Base-by-base conservation (phyloP, 2,329 filamentous ascomycete genomes). In the Pseudogymnoascus sp. region DNA sequence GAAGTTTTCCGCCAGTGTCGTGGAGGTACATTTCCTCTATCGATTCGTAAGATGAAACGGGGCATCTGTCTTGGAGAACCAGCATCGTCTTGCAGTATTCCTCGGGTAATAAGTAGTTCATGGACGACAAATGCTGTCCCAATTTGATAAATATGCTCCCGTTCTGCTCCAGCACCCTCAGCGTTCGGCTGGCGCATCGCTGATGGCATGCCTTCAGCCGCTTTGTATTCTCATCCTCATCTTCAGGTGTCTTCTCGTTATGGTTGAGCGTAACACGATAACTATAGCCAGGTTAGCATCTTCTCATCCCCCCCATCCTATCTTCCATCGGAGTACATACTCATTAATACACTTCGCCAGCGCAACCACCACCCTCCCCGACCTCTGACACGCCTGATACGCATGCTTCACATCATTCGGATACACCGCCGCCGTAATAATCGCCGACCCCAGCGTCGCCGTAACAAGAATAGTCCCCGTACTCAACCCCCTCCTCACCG, bases 131-230 rank as follows among this genome's bases (percentile, higher is more conserved):
- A 76, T 99, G 94, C 71, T 99, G 94, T 6, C 94, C 94, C 40
- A 99, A 79, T 77, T 99, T 99, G 74, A 99, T 97, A 70, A 97
- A 99, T 67, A 99, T 96, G 28, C 93, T 96, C 25, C 95, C 94
- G 75, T 97, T 97, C 80, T 90, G 91, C 80, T 99, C 94, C 67
- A 97, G 78, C 1, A 95, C 92, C 63, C 82, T 83, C 44, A 97
- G 79, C 0, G 94, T 97, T 66, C 94, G 85, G 70, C 91, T 84
- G 31, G 94, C 94, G 77, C 94, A 99, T 75, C 94, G 84, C 74
- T 95, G 89, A 76, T 99, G 94, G 73, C 94, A 97, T 66, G 87
- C 86, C 69, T 85, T 89, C 61, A 99, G 79, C 38, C 88, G 75
- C n/a, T 76, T 79, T n/a, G 83, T 79, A 72, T 85, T 84, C 73